Evolutionary conservation across 192 early-diverging fungal species (phyloP).

Genomic region (Entomortierella parvispora): DNA sequence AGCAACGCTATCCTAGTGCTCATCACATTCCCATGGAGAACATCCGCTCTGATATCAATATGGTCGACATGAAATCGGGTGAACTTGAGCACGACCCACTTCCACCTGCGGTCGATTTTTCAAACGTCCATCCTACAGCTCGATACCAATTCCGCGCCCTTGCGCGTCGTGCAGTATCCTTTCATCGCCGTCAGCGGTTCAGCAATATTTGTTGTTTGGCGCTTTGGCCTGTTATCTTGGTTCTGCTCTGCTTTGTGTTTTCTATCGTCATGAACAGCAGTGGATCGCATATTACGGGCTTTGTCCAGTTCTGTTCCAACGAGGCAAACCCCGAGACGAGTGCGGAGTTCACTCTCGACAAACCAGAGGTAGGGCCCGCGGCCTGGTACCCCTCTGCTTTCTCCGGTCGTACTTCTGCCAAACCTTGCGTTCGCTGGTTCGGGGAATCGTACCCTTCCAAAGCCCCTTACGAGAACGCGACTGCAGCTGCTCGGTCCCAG

Average conservation of each 20-base stretch:
- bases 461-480: constrained; percentile 26
- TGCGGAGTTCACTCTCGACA: not conserved
- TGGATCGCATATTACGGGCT: not conserved
- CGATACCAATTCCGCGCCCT: constrained; percentile 38
- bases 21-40: constrained; percentile 34
- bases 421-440: constrained; percentile 45
- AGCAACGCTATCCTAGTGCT: not conserved
- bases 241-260: constrained; percentile 11
- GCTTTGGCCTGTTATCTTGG: constrained; percentile 30
- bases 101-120: constrained; percentile 35
- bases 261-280: not conserved
- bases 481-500: not conserved
- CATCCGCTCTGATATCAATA: not conserved
- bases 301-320: constrained; percentile 22
- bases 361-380: not conserved
- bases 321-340: constrained; percentile 8
- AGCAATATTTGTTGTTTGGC: constrained; percentile 23
- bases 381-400: constrained; percentile 24
- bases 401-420: no score
- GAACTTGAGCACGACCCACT: constrained; percentile 26
- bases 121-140: constrained; percentile 7
- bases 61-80: not conserved
- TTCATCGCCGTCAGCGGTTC: constrained; percentile 31
- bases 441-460: constrained; percentile 32
- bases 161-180: constrained; percentile 31